These are phyloP conservation scores for Aspergillus niger DNA, from an alignment of 2,329 filamentous ascomycete species.

Conservation along the genomic window DNA sequence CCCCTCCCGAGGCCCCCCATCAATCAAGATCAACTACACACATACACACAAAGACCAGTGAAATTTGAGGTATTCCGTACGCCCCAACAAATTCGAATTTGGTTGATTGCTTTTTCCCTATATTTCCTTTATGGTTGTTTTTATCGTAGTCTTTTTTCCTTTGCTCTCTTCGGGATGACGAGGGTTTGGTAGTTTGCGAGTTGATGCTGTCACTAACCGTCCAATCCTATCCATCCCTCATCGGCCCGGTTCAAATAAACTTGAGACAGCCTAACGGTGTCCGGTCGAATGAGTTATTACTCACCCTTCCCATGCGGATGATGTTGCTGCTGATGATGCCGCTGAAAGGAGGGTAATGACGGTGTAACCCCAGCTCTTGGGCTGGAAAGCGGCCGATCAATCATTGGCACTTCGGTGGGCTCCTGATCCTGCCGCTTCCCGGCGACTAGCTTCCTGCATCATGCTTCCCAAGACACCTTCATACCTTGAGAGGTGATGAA, in stretches of 20 bases:
- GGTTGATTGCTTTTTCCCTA: background rate
- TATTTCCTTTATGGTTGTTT: background rate
- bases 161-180: background rate
- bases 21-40: slow-evolving; percentile 14
- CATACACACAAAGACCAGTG: background rate
- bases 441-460: slow-evolving; percentile 18
- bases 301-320: background rate
- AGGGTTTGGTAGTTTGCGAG: slow-evolving; percentile 2
- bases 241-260: slow-evolving; percentile 37
- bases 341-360: slow-evolving; percentile 7
- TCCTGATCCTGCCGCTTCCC: slow-evolving; percentile 23
- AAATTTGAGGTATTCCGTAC: background rate
- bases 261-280: slow-evolving; percentile 45
- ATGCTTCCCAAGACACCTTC: slow-evolving; percentile 8
- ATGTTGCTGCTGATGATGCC: background rate
- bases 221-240: slow-evolving; percentile 12
- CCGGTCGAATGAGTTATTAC: slow-evolving; percentile 23
- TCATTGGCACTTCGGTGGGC: slow-evolving; percentile 14
- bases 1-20: slow-evolving; percentile 22
- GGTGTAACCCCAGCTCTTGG: slow-evolving; percentile 25
- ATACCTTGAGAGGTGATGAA: slow-evolving; percentile 6
- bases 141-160: no score
- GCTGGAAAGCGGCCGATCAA: slow-evolving; percentile 19
- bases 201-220: slow-evolving; percentile 15
- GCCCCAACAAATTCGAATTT: background rate